Evolutionary conservation across 352 stramenopile genomes (phyloP).

Genomic region (Phytophthora chlamydospora): DNA sequence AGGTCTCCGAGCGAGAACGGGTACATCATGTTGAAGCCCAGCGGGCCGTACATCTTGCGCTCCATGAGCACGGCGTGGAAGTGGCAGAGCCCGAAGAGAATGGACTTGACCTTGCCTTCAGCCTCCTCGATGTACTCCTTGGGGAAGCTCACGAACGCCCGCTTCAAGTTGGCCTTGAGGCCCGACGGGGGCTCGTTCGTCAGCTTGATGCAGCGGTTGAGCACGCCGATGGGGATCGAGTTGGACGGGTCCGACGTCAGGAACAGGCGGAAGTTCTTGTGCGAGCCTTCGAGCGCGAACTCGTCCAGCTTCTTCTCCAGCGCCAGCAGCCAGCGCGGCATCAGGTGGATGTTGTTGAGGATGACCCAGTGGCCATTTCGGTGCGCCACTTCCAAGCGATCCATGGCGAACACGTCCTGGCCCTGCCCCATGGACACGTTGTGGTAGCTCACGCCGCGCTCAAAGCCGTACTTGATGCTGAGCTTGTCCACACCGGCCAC

Average conservation of each 20-base stretch:
- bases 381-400: conserved; percentile 94
- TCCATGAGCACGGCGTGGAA: conserved; percentile 98
- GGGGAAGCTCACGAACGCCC: conserved; percentile 95
- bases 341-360: conserved; percentile 98
- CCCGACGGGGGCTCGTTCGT: conserved; percentile 96
- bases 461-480: conserved; percentile 94
- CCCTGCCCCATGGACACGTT: conserved; percentile 99
- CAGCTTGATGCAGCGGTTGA: conserved; percentile 97
- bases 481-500: conserved; percentile 95
- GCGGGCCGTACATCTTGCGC: conserved; percentile 96
- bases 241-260: conserved; percentile 94
- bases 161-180: conserved; percentile 96
- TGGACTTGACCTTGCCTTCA: conserved; percentile 96
- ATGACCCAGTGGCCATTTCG: conserved; percentile 98
- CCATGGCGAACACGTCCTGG: conserved; percentile 95
- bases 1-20: conserved; percentile 97
- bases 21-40: conserved; percentile 99
- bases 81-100: conserved; percentile 97
- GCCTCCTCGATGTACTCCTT: conserved; percentile 97
- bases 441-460: conserved; percentile 96
- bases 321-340: conserved; percentile 95
- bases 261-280: conserved; percentile 96
- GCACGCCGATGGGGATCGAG: conserved; percentile 94
- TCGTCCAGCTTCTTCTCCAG: conserved; percentile 98
- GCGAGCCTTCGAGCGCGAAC: conserved; percentile 92